Base-by-base conservation (phyloP, 2,329 filamentous ascomycete genomes). In the Fusarium verrucosum region DNA sequence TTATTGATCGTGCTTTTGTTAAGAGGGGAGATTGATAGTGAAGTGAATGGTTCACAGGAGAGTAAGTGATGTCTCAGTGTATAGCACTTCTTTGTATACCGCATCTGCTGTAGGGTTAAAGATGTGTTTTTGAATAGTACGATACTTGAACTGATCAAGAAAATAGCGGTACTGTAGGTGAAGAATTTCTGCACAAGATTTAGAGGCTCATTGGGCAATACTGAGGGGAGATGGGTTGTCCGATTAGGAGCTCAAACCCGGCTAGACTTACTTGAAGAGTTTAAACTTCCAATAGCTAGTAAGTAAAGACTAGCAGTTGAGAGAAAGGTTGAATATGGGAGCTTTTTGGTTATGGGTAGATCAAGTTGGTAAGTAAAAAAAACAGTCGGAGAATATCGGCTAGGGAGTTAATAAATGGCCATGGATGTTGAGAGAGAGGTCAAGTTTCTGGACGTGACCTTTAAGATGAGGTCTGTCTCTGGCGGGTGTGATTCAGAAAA, bases 201-300 rank as follows among this genome's bases (percentile, higher is more conserved):
- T 45, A 64, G 54, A 50, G 52, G 43, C 23, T 45, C 52, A 33
- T 42, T 44, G 22, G 33, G 42, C 36, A 30, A 61, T 23, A 43
- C 20, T 43, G 60, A 64, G 59, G 61, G 59, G 59, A 64, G 40
- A 17, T 28, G 44, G 42, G 53, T 35, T 53, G 42, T 64, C 58
- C 50, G 62, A 60, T 66, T 59, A 66, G 53, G 51, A 51, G 49
- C 25, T 61, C 43, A 46, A 57, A 46, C 38, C 44, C 30, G 5
- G 40, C 61, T 66, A 53, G 40, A 65, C 64, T 67, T 45, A 65
- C 63, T 54, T 30, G 36, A 38, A 10, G 25, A 58, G 23, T 49
- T 35, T 38, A 32, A 63, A 28, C 23, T 42, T 32, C 30, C 30
- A 32, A 32, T 45, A 17, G 41, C 47, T 35, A 30, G 56, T 54